Evolutionary conservation across 306 rosid genomes (phyloP).

Genomic region (Fragaria ananassa): DNA sequence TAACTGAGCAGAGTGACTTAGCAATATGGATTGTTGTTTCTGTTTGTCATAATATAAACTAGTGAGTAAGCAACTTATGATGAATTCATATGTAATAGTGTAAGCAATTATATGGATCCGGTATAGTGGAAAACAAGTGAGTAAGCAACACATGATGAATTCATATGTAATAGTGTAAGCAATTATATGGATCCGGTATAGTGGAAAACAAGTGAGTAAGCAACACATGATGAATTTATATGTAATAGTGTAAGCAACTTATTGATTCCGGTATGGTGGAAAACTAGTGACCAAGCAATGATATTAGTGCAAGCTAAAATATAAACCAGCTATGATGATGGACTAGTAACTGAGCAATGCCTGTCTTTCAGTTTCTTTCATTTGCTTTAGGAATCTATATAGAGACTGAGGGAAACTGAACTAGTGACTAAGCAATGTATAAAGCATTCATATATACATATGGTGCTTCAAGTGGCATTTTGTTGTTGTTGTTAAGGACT

Average conservation of each 20-base stretch:
- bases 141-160: no score
- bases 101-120: no score
- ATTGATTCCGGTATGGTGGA: background rate
- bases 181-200: background rate
- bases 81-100: no score
- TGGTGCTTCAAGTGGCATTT: conserved; percentile 6
- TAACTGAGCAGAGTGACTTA: background rate
- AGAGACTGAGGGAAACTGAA: background rate
- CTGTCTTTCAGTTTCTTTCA: background rate
- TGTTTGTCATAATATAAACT: background rate
- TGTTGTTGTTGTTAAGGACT: background rate
- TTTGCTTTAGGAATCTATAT: background rate
- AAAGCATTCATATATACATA: background rate
- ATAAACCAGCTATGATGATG: background rate
- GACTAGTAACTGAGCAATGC: background rate
- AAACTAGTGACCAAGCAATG: background rate
- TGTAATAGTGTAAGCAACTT: background rate
- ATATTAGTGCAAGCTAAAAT: background rate
- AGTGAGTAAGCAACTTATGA: background rate
- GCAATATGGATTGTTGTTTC: background rate
- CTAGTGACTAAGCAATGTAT: conserved; percentile 1
- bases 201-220: background rate
- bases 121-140: background rate
- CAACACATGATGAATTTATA: no score
- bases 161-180: background rate